Evolutionary conservation across 495 filamentous ascomycete genomes (phyloP).

Genomic region (Acidiella bohemica): DNA sequence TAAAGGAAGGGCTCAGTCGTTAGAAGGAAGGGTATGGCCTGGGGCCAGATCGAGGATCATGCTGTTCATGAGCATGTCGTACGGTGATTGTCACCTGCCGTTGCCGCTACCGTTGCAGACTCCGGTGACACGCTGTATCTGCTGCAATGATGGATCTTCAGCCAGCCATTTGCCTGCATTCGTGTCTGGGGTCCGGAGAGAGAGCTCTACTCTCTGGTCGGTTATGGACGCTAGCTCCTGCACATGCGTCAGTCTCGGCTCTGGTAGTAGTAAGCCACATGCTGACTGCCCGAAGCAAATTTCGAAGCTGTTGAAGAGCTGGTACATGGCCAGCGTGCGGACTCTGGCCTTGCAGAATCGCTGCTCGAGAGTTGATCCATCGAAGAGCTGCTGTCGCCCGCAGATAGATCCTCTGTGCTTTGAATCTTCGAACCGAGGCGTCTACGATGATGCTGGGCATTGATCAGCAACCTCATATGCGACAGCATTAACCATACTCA

Average conservation of each 20-base stretch:
- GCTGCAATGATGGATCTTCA: slow-evolving; percentile 24
- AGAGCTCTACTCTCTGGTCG: slow-evolving; percentile 27
- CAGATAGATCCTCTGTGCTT: slow-evolving; percentile 73
- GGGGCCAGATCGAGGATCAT: background rate
- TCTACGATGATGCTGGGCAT: slow-evolving; percentile 59
- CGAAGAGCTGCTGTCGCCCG: slow-evolving; percentile 61
- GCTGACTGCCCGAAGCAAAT: slow-evolving; percentile 49
- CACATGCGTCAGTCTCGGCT: background rate
- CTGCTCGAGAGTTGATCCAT: slow-evolving; percentile 63
- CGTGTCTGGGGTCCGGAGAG: slow-evolving; percentile 26
- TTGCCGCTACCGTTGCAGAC: slow-evolving; percentile 8
- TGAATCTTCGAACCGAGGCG: slow-evolving; percentile 64
- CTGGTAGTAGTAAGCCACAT: background rate
- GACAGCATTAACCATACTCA: slow-evolving; percentile 26
- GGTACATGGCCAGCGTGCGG: slow-evolving; percentile 43
- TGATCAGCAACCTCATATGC: background rate
- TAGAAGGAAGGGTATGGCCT: background rate
- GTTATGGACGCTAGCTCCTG: slow-evolving; percentile 29
- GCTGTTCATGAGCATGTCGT: background rate
- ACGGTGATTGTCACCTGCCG: slow-evolving; percentile 4
- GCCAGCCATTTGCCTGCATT: slow-evolving; percentile 29
- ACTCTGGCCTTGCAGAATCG: slow-evolving; percentile 49
- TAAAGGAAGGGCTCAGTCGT: too few relatives aligned
- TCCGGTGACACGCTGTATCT: slow-evolving; percentile 6
- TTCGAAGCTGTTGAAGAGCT: slow-evolving; percentile 45